Evolutionary conservation across 2,329 filamentous ascomycete species (phyloP).

Genomic region (Hymenoscyphus repandus): DNA sequence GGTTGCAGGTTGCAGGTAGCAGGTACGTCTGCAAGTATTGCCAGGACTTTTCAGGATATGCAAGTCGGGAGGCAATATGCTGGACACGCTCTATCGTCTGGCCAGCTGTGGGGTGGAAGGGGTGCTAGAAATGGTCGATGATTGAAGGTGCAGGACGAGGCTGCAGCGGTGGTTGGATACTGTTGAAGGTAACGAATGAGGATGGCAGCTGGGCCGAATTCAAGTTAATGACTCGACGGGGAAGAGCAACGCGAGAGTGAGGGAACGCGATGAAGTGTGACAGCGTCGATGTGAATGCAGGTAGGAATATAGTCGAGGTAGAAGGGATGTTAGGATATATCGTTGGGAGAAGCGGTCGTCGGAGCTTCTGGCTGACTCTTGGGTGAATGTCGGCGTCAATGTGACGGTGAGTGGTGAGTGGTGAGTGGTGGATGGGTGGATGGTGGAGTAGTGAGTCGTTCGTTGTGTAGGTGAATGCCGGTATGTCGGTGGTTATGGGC

Average conservation of each 20-base stretch:
- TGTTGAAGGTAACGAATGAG: constrained; percentile 11
- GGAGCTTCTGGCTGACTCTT: too few relatives aligned
- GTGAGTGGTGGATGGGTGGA: too few relatives aligned
- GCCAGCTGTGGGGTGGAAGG: background rate
- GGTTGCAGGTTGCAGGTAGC: background rate
- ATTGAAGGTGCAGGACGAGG: constrained; percentile 14
- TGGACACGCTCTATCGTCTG: background rate
- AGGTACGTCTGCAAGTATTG: background rate
- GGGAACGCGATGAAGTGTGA: background rate
- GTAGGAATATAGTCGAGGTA: background rate
- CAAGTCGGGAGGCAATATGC: too few relatives aligned
- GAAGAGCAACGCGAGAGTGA: background rate
- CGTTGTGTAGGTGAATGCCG: too few relatives aligned
- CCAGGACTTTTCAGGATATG: background rate
- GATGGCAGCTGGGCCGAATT: constrained; percentile 18
- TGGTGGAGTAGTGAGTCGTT: too few relatives aligned
- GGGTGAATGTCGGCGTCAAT: too few relatives aligned
- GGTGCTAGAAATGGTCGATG: background rate
- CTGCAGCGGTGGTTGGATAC: constrained; percentile 4
- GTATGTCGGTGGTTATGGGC: background rate
- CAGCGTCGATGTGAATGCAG: background rate
- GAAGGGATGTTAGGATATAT: too few relatives aligned
- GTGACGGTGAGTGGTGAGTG: too few relatives aligned
- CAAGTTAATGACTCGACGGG: constrained; percentile 26
- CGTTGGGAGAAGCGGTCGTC: too few relatives aligned